Conservation (phyloP, 192 early-diverging fungal genomes). For the Coemansia sp. region DNA sequence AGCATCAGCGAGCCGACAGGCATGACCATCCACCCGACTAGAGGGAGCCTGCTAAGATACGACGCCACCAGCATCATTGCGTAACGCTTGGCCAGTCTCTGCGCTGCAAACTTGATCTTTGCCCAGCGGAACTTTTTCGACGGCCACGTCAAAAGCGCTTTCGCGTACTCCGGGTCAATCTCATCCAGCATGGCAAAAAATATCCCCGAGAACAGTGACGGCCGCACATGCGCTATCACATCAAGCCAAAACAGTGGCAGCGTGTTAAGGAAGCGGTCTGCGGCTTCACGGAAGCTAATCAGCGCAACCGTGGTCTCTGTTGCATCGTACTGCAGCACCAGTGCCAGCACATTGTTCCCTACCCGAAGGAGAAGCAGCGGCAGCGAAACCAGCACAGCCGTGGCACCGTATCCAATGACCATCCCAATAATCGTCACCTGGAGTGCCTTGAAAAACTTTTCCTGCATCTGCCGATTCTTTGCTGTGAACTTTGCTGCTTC, state of each 20-base stretch:
- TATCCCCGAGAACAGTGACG: slow-evolving; percentile 30
- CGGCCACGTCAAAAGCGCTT: slow-evolving; percentile 35
- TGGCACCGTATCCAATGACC: slow-evolving; percentile 22
- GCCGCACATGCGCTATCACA: slow-evolving; percentile 31
- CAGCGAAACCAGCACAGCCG: slow-evolving; percentile 29
- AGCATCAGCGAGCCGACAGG: slow-evolving; percentile 36
- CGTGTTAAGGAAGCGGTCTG: slow-evolving; percentile 36
- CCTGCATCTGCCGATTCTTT: slow-evolving; percentile 34
- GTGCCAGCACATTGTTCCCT: slow-evolving; percentile 22
- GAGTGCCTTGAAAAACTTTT: slow-evolving; percentile 29
- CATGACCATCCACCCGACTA: slow-evolving; percentile 47
- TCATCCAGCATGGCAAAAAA: slow-evolving; percentile 48
- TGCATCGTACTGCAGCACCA: slow-evolving; percentile 34
- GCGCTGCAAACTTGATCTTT: slow-evolving; percentile 34
- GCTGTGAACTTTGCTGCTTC: slow-evolving; percentile 40
- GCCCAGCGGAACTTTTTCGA: slow-evolving; percentile 40
- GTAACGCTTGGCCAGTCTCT: slow-evolving; percentile 39
- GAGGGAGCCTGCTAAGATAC: slow-evolving; percentile 24
- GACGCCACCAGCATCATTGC: slow-evolving; percentile 39
- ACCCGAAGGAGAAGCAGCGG: slow-evolving; percentile 36
- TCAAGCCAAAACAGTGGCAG: slow-evolving; percentile 48
- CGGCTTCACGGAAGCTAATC: slow-evolving; percentile 37
- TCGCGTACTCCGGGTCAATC: slow-evolving; percentile 40
- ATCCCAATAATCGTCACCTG: slow-evolving; percentile 32
- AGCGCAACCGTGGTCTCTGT: slow-evolving; percentile 33